phyloP scores from a whole-genome alignment of 2,329 filamentous ascomycete genomes.

The Triangularia verruculosa region DNA sequence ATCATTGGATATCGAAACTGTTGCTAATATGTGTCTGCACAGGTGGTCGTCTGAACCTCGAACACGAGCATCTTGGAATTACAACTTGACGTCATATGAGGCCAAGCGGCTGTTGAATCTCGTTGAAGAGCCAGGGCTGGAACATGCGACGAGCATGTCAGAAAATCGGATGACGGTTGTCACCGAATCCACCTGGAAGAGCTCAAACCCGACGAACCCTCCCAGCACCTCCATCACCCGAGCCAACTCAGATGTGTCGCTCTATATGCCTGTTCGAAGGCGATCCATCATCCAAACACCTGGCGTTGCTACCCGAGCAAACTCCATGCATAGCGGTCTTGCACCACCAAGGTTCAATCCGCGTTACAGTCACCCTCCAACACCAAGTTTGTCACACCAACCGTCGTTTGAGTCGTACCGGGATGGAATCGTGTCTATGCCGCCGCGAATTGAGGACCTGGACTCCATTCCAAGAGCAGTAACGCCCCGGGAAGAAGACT shows the following conservation, averaged over 20 bases:
- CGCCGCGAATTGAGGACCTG: slow-evolving; percentile 26
- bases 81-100: slow-evolving; percentile 45
- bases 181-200: slow-evolving; percentile 38
- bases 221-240: slow-evolving; percentile 35
- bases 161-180: slow-evolving; percentile 35
- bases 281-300: slow-evolving; percentile 49
- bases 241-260: slow-evolving; percentile 46
- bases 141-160: slow-evolving; percentile 35
- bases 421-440: slow-evolving; percentile 37
- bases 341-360: slow-evolving; percentile 33
- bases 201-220: slow-evolving; percentile 33
- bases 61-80: slow-evolving; percentile 41
- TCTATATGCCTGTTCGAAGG: slow-evolving; percentile 47
- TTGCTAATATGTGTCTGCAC: slow-evolving; percentile 18
- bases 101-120: slow-evolving; percentile 43
- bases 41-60: slow-evolving; percentile 33
- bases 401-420: slow-evolving; percentile 40
- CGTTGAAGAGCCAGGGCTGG: slow-evolving; percentile 34
- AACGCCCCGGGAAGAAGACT: slow-evolving; percentile 55
- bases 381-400: slow-evolving; percentile 38
- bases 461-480: slow-evolving; percentile 36
- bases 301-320: slow-evolving; percentile 46
- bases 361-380: slow-evolving; percentile 39
- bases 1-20: not conserved
- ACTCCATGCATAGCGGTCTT: slow-evolving; percentile 26